Evolutionary conservation across 2,329 filamentous ascomycete genomes (phyloP).

Genomic region (Phaeophleospora eucalypticola): DNA sequence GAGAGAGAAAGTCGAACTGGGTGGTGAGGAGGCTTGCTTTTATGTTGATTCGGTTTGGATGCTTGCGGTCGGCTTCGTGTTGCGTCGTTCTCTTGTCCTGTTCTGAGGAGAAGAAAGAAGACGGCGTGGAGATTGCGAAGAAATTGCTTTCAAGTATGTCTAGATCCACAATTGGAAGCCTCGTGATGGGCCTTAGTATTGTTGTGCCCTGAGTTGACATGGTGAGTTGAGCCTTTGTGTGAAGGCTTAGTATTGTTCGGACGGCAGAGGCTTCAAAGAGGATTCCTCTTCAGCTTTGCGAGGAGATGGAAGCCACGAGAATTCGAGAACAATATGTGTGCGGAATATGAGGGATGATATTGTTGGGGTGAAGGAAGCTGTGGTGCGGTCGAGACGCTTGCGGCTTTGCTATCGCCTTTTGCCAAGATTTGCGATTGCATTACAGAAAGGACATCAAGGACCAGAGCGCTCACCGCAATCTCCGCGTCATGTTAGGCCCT

Average conservation of each 20-base stretch:
- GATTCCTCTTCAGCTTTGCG: neutral
- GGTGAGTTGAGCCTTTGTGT: constrained; percentile 3
- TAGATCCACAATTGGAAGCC: constrained; percentile 1
- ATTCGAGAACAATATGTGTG: neutral
- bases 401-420: neutral
- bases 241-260: constrained; percentile 9
- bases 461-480: no score
- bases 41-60: neutral
- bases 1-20: no score
- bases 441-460: no score
- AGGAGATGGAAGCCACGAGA: neutral
- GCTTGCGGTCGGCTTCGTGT: neutral
- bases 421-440: no score
- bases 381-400: neutral
- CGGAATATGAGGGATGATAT: no score
- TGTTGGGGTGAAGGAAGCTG: no score
- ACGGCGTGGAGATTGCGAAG: constrained; percentile 6
- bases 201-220: constrained; percentile 2
- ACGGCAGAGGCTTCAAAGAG: neutral
- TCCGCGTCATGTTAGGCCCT: no score
- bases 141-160: constrained; percentile 1
- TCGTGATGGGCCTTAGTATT: constrained; percentile 6
- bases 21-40: neutral
- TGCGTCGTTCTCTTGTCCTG: constrained; percentile 2
- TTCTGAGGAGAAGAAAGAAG: constrained; percentile 7